These are phyloP conservation scores for Pichia thaimueangensis DNA, from an alignment of 805 yeast species.

Conservation along the genomic window DNA sequence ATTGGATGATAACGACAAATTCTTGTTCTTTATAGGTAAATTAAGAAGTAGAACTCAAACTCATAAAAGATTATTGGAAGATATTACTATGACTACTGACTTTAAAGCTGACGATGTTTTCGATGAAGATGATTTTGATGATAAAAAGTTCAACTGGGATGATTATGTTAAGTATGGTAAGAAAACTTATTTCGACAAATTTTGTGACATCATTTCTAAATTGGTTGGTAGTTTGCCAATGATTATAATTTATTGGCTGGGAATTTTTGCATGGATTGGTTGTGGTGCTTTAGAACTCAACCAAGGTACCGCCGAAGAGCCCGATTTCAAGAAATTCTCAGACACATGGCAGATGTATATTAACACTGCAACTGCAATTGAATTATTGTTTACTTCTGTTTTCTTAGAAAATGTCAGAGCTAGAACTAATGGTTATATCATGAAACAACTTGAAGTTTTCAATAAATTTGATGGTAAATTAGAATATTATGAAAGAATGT, in stretches of 20 bases:
- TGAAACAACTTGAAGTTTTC: slow-evolving; percentile 16
- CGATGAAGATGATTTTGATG: slow-evolving; percentile 16
- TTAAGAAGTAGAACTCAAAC: slow-evolving; percentile 26
- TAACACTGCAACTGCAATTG: slow-evolving; percentile 37
- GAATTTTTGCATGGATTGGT: slow-evolving; percentile 34
- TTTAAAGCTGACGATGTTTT: slow-evolving; percentile 29
- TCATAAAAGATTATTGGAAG: slow-evolving; percentile 16
- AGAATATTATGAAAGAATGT: slow-evolving; percentile 17
- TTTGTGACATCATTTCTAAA: slow-evolving; percentile 22
- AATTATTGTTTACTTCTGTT: slow-evolving; percentile 29
- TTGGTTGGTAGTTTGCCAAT: slow-evolving; percentile 29
- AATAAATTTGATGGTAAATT: slow-evolving; percentile 26
- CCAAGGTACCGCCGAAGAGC: slow-evolving; percentile 7
- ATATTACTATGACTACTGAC: not conserved
- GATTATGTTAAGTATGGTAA: slow-evolving; percentile 14
- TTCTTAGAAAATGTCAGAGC: slow-evolving; percentile 36
- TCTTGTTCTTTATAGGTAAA: slow-evolving; percentile 23
- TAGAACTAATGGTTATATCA: slow-evolving; percentile 31
- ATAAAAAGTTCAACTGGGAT: slow-evolving; percentile 1
- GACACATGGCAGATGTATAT: slow-evolving; percentile 37
- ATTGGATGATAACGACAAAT: slow-evolving; percentile 24
- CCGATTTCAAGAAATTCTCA: slow-evolving; percentile 23
- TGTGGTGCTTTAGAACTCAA: slow-evolving; percentile 29
- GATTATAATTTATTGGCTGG: slow-evolving; percentile 32
- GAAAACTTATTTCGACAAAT: slow-evolving; percentile 31